These are phyloP conservation scores for Claviceps paspali DNA, from an alignment of 2,329 filamentous ascomycete genomes.

Conservation along the genomic window DNA sequence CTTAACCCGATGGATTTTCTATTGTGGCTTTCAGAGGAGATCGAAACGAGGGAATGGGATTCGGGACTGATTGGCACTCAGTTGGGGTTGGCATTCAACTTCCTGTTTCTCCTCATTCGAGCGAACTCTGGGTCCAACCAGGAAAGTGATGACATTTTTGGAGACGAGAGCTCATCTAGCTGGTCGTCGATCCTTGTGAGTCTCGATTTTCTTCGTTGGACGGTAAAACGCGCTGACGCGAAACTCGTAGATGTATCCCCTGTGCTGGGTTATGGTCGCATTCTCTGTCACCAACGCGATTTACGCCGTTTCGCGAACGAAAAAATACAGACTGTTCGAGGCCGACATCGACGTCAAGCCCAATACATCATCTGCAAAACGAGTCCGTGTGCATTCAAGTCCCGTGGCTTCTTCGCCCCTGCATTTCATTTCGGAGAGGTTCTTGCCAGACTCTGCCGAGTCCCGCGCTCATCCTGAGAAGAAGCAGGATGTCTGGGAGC, in stretches of 20 bases:
- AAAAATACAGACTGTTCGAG: conserved; percentile 85
- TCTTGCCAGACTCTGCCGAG: conserved; percentile 58
- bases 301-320: conserved; percentile 67
- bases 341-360: conserved; percentile 61
- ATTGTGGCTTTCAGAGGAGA: conserved; percentile 81
- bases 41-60: conserved; percentile 85
- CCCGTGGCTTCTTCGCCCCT: conserved; percentile 66
- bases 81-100: conserved; percentile 61
- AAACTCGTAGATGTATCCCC: conserved; percentile 41
- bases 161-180: conserved; percentile 47
- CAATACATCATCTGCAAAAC: conserved; percentile 69
- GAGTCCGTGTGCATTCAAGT: conserved; percentile 77
- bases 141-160: conserved; percentile 69
- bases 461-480: conserved; percentile 72
- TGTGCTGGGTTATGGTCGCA: conserved; percentile 53
- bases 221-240: neutral
- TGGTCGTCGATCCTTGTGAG: conserved; percentile 47
- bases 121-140: conserved; percentile 50
- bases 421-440: conserved; percentile 52
- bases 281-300: conserved; percentile 62
- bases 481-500: conserved; percentile 81
- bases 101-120: conserved; percentile 66
- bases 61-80: conserved; percentile 63
- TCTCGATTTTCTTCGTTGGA: conserved; percentile 5
- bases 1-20: conserved; percentile 81